Evolutionary conservation across 202 grass and related monocot genomes (phyloP), one percentile per base, ranked within the genome.

Genomic region (Bolboschoenoplectus hybrid): DNA sequence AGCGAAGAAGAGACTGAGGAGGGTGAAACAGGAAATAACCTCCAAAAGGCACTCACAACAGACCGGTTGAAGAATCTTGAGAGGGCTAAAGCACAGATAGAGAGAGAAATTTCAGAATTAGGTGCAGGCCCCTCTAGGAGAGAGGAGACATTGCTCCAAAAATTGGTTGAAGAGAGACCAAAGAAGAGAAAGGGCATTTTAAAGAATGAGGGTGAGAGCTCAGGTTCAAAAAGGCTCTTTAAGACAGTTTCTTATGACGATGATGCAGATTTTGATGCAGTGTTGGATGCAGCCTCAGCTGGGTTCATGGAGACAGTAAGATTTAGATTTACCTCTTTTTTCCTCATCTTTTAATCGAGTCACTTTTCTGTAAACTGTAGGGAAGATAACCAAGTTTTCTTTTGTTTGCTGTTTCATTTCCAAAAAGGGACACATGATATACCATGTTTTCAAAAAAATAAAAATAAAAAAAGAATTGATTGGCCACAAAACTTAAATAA

Each of bases 261-360:
- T 3, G 96, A 98, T 66, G 70, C 84, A 0, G 90, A 94, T 82
- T 98, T 95, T 32, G 96, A 98, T 35, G 68, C 91, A 16, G 87
- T 88, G 39, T 87, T 98, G 43, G 93, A 98, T 81, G 91, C 89
- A 64, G 91, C 96, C 57, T 95, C 93, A 80, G 71, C 80, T 5
- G 90, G 93, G 36, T 98, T 98, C 89, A 94, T 95, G 88, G 93
- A 98, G 90, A 95, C 93, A 43, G 96, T 98, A 92, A 94, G 89
- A 63, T 78, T 57, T 79, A 57, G 57, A n/a, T 41, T 44, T 79
- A 55, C 52, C 52, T 79, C 51, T 56, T 78, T 79, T 44, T 1
- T 5, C 32, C n/a, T 17, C 52, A 9, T 75, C 46, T 53, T 44
- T 70, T 41, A 46, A 74, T 74, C 3, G 2, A 73, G 44, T 7